Conservation (phyloP, 768 basidiomycete species). For the Dioszegia hungarica region DNA sequence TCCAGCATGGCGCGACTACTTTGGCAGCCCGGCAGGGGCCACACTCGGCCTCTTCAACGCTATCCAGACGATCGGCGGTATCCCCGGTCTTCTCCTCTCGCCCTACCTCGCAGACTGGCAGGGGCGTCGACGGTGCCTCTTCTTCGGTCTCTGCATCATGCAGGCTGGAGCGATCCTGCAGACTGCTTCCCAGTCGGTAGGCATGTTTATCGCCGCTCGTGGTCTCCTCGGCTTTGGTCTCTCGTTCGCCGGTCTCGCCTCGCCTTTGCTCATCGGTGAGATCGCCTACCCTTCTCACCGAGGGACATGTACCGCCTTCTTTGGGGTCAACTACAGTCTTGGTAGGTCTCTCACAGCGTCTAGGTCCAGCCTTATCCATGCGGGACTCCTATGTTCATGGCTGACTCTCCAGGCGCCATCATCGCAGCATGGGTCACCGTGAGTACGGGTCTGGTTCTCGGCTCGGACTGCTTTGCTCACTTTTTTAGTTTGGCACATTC, state of each 20-base stretch:
- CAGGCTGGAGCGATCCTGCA: conserved; percentile 29
- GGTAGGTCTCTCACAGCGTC: conserved; percentile 64
- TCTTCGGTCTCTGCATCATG: conserved; percentile 35
- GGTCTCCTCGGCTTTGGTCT: conserved; percentile 57
- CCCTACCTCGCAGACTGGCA: conserved; percentile 55
- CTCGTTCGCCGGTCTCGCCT: conserved; percentile 62
- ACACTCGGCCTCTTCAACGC: conserved; percentile 27
- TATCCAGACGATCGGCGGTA: conserved; percentile 61
- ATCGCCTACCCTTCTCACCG: conserved; percentile 74
- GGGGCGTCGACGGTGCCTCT: conserved; percentile 50
- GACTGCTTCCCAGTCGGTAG: conserved; percentile 21
- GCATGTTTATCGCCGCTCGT: conserved; percentile 29
- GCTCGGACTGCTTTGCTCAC: conserved; percentile 83
- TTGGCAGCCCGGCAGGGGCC: conserved; percentile 21
- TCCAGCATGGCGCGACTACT: conserved; percentile 19
- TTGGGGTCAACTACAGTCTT: conserved; percentile 57
- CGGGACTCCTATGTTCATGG: conserved; percentile 73
- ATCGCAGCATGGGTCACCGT: too few relatives aligned
- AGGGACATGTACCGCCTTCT: conserved; percentile 59
- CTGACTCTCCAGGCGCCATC: too few relatives aligned
- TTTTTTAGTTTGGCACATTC: conserved; percentile 69
- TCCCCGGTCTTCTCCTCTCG: conserved; percentile 57
- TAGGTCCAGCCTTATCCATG: conserved; percentile 56
- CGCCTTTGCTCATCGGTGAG: conserved; percentile 77
- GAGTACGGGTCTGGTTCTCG: too few relatives aligned